A percentile compares a stretch with the other conserved stretches of the same genome.
These are phyloP conservation scores for Pseudofabraea citricarpa DNA, from an alignment of 2,329 filamentous ascomycete genomes.

Conservation along the genomic window DNA sequence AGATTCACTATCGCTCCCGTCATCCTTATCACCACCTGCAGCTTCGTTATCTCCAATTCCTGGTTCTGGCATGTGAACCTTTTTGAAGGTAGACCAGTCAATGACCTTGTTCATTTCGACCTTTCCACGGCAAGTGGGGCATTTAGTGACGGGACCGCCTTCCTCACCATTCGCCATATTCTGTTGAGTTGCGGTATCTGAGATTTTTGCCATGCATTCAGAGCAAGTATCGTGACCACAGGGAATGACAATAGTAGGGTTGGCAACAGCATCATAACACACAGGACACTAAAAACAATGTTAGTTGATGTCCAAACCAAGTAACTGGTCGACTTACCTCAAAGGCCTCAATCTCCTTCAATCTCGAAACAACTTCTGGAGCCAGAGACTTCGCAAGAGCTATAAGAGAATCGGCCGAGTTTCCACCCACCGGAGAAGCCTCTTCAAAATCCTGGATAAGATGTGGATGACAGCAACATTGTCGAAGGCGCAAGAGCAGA, in stretches of 20 bases:
- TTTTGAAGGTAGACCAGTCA: conserved; percentile 68
- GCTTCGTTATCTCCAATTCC: conserved; percentile 13
- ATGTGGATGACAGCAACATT: conserved; percentile 75
- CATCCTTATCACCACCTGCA: conserved; percentile 12
- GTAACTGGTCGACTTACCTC: conserved; percentile 27
- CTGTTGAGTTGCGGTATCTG: conserved; percentile 51
- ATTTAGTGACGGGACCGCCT: conserved; percentile 36
- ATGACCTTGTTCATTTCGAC: conserved; percentile 68
- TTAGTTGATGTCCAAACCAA: conserved; percentile 6
- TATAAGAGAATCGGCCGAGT: conserved; percentile 36
- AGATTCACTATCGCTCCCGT: conserved; percentile 28
- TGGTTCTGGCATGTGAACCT: conserved; percentile 60
- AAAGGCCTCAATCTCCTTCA: conserved; percentile 48
- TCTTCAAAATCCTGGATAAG: conserved; percentile 61
- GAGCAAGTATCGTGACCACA: conserved; percentile 79
- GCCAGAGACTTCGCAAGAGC: conserved; percentile 58
- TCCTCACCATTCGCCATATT: conserved; percentile 58
- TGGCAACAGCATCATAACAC: conserved; percentile 71
- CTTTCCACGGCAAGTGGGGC: conserved; percentile 68
- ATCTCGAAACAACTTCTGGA: conserved; percentile 57
- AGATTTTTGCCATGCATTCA: conserved; percentile 69
- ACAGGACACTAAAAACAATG: conserved; percentile 65
- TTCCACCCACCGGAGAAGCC: conserved; percentile 14
- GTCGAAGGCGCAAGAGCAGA: conserved; percentile 72
- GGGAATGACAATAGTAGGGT: conserved; percentile 73